These are phyloP conservation scores for Alnus rubra DNA, from an alignment of 306 rosid genomes.

Conservation along the genomic window DNA sequence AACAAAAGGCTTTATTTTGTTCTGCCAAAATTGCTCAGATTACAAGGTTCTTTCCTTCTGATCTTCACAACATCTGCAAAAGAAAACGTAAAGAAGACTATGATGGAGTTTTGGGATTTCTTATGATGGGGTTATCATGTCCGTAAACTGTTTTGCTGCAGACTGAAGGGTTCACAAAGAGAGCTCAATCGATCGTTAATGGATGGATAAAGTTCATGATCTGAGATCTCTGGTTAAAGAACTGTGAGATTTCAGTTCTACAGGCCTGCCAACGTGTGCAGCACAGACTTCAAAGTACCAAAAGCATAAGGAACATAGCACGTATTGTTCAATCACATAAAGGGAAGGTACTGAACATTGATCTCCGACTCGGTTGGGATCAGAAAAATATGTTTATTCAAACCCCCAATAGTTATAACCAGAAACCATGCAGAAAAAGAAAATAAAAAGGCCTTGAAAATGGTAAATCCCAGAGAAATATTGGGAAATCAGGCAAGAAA, in stretches of 20 bases:
- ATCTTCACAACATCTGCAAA: slow-evolving; percentile 14
- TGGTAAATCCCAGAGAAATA: not conserved
- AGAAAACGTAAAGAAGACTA: slow-evolving; percentile 10
- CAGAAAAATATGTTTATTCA: slow-evolving; percentile 34
- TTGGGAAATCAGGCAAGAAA: not conserved
- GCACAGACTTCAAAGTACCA: slow-evolving; percentile 75
- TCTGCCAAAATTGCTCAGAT: not conserved
- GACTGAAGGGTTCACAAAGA: slow-evolving; percentile 24
- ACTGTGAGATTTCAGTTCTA: slow-evolving; percentile 43
- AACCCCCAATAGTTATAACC: slow-evolving; percentile 20
- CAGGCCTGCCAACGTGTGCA: slow-evolving; percentile 34
- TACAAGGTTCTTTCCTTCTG: not conserved
- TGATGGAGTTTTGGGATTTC: slow-evolving; percentile 7
- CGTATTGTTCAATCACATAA: slow-evolving; percentile 77
- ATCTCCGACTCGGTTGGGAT: slow-evolving; percentile 52
- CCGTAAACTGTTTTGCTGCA: slow-evolving; percentile 26
- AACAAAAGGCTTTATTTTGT: not conserved
- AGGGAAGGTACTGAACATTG: slow-evolving; percentile 50
- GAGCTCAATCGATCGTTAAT: slow-evolving; percentile 10
- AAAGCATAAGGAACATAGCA: slow-evolving; percentile 85
- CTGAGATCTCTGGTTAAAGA: slow-evolving; percentile 41
- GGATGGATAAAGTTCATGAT: slow-evolving; percentile 26
- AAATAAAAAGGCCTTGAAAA: not conserved
- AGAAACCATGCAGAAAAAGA: slow-evolving; percentile 47
- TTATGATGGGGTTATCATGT: slow-evolving; percentile 42